Evolutionary conservation across 495 filamentous ascomycete genomes (phyloP), one percentile per base, ranked within the genome.

Genomic region (Neurospora sp.): DNA sequence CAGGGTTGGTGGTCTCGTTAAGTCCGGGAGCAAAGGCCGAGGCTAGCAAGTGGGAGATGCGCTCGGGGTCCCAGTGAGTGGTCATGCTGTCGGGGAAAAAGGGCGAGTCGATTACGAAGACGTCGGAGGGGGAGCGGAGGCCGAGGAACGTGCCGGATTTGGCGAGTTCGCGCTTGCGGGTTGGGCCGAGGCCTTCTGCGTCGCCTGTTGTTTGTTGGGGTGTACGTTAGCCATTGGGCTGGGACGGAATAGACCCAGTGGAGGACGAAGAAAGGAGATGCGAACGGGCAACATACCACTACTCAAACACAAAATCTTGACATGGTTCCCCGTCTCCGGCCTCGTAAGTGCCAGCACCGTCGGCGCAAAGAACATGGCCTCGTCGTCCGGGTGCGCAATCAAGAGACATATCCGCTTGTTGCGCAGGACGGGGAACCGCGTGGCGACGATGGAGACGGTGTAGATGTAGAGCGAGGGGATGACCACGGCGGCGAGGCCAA

Each of bases 341-440:
- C 87, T 86, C 18, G 94, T 93, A 38, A 99, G 86, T 6, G 91
- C 89, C 70, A 96, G 84, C 3, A 99, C 87, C 0, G 93, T 91
- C 0, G 96, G 96, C 73, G 95, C 89, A 82, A 99, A 99, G 85
- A 99, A 99, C 96, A 99, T 99, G 76, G 96, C 96, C 84, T 99
- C 96, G 74, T 99, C 96, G 81, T 99, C 96, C 0, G 96, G 96
- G 82, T 99, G 96, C 4, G 96, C 96, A 80, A 99, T 98, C 44
- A 99, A 85, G 38, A 99, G 87, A 77, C 91, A 91, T 74, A 97
- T 93, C 74, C 91, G 87, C 84, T 96, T 94, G 83, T 91, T 90
- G 72, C 84, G 84, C 72, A 97, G 85, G 70, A 81, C 88, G 1
- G 93, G 93, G 76, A 94, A 92, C 38, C 88, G 86, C 9, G 81